Evolutionary conservation across 108 stramenopile species (phyloP).

Genomic region (Cafeteria roenbergensis): DNA sequence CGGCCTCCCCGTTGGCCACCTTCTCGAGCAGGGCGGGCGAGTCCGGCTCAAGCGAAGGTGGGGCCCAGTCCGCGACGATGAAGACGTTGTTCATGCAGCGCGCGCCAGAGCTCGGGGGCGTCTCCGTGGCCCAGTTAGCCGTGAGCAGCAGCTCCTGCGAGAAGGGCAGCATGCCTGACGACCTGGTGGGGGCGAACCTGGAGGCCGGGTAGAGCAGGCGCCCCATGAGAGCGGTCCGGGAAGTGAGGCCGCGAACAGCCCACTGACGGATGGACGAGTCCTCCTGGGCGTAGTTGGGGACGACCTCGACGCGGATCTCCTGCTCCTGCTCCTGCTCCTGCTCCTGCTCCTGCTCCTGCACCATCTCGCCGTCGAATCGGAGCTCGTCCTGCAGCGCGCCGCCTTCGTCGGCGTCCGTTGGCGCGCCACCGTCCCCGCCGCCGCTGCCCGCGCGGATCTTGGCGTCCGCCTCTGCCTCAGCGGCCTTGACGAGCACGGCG

Average conservation of each 20-base stretch:
- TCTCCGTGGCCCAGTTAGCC: background rate
- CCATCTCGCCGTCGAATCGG: background rate
- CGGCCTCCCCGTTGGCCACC: background rate
- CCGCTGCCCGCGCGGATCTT: no score
- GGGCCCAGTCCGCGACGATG: background rate
- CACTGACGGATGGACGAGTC: background rate
- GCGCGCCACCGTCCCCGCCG: no score
- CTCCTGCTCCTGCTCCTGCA: background rate
- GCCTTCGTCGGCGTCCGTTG: no score
- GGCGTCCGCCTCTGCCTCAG: no score
- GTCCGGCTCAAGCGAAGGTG: no score
- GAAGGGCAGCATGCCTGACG: background rate
- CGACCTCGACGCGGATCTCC: background rate
- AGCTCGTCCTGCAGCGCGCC: no score
- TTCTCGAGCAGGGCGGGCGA: no score
- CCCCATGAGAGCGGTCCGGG: background rate
- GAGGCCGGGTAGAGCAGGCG: background rate
- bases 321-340: background rate
- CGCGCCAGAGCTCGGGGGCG: background rate
- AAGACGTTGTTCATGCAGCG: background rate
- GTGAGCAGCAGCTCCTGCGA: background rate
- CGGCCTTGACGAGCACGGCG: no score
- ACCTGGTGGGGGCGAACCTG: background rate
- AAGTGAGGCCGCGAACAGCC: background rate
- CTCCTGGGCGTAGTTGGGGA: slow-evolving; percentile 6